Evolutionary conservation across 2,329 filamentous ascomycete species (phyloP).

Genomic region (Pseudodiploospora longispora): DNA sequence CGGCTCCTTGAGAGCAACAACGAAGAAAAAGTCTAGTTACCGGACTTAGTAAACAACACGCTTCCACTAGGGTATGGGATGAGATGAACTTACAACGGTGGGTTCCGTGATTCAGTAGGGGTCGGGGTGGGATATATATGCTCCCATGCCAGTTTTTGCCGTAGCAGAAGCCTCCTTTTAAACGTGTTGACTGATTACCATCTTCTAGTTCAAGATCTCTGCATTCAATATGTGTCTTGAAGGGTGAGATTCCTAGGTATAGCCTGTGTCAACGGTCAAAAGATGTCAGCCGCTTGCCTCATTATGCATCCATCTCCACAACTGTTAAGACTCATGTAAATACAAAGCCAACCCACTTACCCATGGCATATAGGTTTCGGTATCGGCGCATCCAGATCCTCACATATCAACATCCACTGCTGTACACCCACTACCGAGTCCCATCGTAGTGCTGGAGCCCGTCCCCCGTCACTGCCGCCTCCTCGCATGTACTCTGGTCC

Average conservation of each 20-base stretch:
- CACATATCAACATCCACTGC: conserved; percentile 38
- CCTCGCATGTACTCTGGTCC: conserved; percentile 29
- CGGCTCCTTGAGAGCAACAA: conserved; percentile 38
- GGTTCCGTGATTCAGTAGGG: conserved; percentile 40
- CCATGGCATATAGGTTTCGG: conserved; percentile 38
- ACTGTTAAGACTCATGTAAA: not conserved
- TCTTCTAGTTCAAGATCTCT: conserved; percentile 29
- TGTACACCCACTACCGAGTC: conserved; percentile 24
- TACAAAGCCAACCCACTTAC: conserved; percentile 16
- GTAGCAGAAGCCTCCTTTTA: conserved; percentile 39
- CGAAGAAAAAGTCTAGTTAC: conserved; percentile 36
- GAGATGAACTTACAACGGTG: conserved; percentile 35
- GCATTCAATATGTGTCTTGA: conserved; percentile 4
- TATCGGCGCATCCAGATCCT: conserved; percentile 40
- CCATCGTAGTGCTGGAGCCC: conserved; percentile 35
- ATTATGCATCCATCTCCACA: too few relatives aligned
- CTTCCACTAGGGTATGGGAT: accelerated
- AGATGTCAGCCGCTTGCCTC: too few relatives aligned
- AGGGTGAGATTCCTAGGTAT: too few relatives aligned
- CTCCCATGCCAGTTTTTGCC: conserved; percentile 31
- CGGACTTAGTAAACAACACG: not conserved
- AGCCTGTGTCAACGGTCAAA: too few relatives aligned
- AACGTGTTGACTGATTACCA: conserved; percentile 14
- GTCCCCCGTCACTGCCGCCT: conserved; percentile 19
- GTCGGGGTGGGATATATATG: conserved; percentile 37